Conservation (phyloP, 495 filamentous ascomycete genomes). For the Tetracladium marchalianum region DNA sequence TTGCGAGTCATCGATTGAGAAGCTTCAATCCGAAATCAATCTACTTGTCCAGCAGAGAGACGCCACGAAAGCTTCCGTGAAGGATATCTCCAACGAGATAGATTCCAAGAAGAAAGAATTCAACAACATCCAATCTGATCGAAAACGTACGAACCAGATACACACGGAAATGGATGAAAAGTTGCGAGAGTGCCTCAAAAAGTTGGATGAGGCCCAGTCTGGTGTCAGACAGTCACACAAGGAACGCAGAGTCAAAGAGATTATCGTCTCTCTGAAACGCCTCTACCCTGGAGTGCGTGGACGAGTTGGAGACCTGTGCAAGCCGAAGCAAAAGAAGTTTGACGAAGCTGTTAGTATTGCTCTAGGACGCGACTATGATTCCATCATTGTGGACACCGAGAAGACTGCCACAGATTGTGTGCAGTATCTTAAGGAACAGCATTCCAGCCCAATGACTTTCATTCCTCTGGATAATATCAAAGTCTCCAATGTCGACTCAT, state of each 20-base stretch:
- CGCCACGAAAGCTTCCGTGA: slow-evolving; percentile 46
- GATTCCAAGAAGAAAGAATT: slow-evolving; percentile 84
- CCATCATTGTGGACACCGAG: slow-evolving; percentile 92
- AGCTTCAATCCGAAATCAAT: slow-evolving; percentile 60
- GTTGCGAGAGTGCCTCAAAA: slow-evolving; percentile 65
- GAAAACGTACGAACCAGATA: slow-evolving; percentile 65
- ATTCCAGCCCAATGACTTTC: slow-evolving; percentile 76
- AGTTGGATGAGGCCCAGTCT: slow-evolving; percentile 73
- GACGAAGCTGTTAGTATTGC: slow-evolving; percentile 87
- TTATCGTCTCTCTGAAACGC: slow-evolving; percentile 74
- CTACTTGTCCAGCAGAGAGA: slow-evolving; percentile 58
- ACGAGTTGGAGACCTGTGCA: slow-evolving; percentile 83
- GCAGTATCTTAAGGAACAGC: slow-evolving; percentile 84
- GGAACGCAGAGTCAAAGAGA: slow-evolving; percentile 66
- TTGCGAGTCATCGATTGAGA: slow-evolving; percentile 60
- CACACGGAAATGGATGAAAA: slow-evolving; percentile 87
- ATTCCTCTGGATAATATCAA: slow-evolving; percentile 96
- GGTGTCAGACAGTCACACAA: slow-evolving; percentile 74
- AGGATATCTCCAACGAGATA: slow-evolving; percentile 64
- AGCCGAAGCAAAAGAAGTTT: slow-evolving; percentile 92
- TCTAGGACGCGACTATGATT: slow-evolving; percentile 85
- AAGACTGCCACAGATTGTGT: slow-evolving; percentile 92
- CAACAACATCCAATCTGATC: slow-evolving; percentile 76
- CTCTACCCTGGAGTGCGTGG: slow-evolving; percentile 89
- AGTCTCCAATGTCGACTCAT: slow-evolving; percentile 77